Evolutionary conservation across 495 filamentous ascomycete species (phyloP).

Genomic region (Astrocystis sublimbata): DNA sequence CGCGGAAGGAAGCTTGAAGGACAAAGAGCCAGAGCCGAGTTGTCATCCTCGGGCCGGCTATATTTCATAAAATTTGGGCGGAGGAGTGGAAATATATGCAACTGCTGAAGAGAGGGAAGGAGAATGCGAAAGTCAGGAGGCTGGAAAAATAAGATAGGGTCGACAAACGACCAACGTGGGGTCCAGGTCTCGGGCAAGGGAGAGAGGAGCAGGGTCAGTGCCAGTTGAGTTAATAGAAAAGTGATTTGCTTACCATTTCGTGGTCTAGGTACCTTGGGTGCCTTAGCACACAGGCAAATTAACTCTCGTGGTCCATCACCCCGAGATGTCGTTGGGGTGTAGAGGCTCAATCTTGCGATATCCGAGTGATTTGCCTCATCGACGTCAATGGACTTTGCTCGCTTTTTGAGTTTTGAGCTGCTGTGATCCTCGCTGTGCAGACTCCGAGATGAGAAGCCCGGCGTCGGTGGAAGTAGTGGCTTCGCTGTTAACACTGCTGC

Average conservation of each 20-base stretch:
- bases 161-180: constrained; percentile 6
- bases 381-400: constrained; percentile 50
- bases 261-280: constrained; percentile 89
- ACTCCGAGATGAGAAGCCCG: not conserved
- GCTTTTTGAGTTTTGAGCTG: constrained; percentile 42
- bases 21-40: constrained; percentile 24
- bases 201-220: constrained; percentile 10
- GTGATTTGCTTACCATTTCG: constrained; percentile 78
- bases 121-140: not conserved
- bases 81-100: not conserved
- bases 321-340: constrained; percentile 35
- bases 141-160: constrained; percentile 14
- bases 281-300: constrained; percentile 89
- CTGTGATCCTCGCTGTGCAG: constrained; percentile 12
- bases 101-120: not conserved
- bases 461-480: constrained; percentile 7
- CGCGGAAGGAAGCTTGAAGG: constrained; percentile 10
- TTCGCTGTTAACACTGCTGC: not conserved
- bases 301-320: constrained; percentile 41
- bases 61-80: not conserved
- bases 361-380: constrained; percentile 46
- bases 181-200: constrained; percentile 19
- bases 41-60: constrained; percentile 8
- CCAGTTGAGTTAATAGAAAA: constrained; percentile 16
- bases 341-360: constrained; percentile 43